Evolutionary conservation across 1,139 yeast genomes (phyloP), one percentile per base, ranked within the genome.

Genomic region (Blastobotrys serpentis): DNA sequence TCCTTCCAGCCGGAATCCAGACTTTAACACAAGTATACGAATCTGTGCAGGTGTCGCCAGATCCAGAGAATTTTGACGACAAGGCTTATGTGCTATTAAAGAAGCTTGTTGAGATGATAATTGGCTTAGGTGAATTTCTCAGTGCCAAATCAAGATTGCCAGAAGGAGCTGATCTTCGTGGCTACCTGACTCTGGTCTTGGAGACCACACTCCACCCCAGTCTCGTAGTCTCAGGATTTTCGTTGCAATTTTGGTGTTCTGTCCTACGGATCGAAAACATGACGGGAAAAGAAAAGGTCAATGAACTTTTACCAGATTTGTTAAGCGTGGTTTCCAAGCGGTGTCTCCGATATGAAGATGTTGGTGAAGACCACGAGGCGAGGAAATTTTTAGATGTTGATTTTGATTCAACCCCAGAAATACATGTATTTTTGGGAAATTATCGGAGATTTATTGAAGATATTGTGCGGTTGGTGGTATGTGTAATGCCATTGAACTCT

Each of bases 241-340:
- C 97, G 0, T 70, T 92, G 50, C 96, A 90, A 63, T 86, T 92
- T 72, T 94, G 98, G 98, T 90, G 95, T 50, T 81, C 94, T 1
- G 81, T 92, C 55, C 70, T 92, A 46, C 76, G 98, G 59, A 81
- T 82, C 50, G 96, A 89, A 57, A 90, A 84, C 51, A 73, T 86
- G 44, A 64, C 71, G 19, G 70, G 69, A 64, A 63, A 74, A 56
- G 67, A 74, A 46, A 68, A 64, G 32, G 78, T 81, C 38, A 58
- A 75, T 44, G 69, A 70, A 11, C 68, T 84, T 7, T 69, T 86
- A 51, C 82, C 90, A 23, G 82, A 80, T 34, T 70, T 94, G 39
- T 71, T 94, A 46, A 87, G 86, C 59, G 77, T 80, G 41, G 81
- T 95, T 1, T 85, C 96, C 0, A 82, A 86, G 57, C 79, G 96